Conservation (phyloP, 495 filamentous ascomycete species). For the Talaromyces liani region DNA sequence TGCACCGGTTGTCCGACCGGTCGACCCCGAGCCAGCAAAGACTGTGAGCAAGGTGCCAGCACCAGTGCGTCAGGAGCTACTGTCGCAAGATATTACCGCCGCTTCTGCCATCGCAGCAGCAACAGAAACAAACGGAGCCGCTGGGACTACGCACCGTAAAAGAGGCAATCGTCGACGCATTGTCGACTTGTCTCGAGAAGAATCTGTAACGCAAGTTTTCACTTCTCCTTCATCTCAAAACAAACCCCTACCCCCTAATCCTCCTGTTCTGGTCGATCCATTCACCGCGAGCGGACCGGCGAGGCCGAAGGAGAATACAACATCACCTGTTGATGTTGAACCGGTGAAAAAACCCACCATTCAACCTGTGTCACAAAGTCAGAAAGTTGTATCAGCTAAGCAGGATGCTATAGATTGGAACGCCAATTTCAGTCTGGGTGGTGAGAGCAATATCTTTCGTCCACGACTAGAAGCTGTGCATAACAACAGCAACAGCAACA, state of each 20-base stretch:
- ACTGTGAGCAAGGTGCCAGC: constrained; percentile 50
- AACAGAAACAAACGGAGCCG: constrained; percentile 41
- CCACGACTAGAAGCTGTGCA: constrained; percentile 73
- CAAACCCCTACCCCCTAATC: constrained; percentile 4
- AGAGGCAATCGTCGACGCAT: constrained; percentile 64
- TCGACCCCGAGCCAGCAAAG: constrained; percentile 48
- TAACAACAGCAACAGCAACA: constrained; percentile 44
- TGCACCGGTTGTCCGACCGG: constrained; percentile 67
- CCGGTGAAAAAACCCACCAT: constrained; percentile 1
- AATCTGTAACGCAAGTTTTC: constrained; percentile 30
- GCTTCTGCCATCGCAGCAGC: constrained; percentile 18
- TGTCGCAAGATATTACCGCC: constrained; percentile 31
- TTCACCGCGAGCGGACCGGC: neutral
- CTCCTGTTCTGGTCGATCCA: constrained; percentile 1
- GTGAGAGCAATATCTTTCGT: constrained; percentile 60
- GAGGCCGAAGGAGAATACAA: neutral
- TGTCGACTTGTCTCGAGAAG: constrained; percentile 68
- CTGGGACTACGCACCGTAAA: constrained; percentile 36
- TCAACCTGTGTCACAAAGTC: neutral
- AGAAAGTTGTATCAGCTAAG: neutral
- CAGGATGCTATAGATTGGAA: constrained; percentile 5
- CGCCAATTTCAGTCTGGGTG: constrained; percentile 1
- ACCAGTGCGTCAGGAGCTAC: constrained; percentile 10
- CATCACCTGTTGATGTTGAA: neutral
- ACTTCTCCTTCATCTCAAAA: constrained; percentile 5